Evolutionary conservation across 805 yeast species (phyloP), one percentile per base, ranked within the genome.

Genomic region (Ogataea henricii): DNA sequence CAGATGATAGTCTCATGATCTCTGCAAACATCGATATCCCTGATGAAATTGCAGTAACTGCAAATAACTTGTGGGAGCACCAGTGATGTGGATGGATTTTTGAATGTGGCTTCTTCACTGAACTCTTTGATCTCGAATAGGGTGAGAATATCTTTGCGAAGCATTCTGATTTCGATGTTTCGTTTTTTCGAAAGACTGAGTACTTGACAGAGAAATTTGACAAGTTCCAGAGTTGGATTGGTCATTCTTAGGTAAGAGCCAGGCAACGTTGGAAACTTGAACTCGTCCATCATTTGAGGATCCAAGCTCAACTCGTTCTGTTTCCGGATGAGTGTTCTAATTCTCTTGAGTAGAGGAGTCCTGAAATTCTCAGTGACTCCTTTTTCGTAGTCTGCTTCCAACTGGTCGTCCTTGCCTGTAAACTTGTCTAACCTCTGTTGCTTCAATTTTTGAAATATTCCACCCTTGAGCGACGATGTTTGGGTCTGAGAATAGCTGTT

Each of bases 121-220:
- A 94, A 94, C 62, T 94, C 99, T 50, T 85, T 82, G 33, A 91
- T 77, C 25, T 90, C 96, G 56, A 95, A 79, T 4, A 87, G 65
- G 2, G 77, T 74, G 30, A 94, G 72, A 51, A 95, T 68, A 46
- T 86, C 90, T 52, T 87, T 82, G 47, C 97, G 76, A 47, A 94
- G 65, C 51, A 84, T 66, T 53, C 96, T 73, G 22, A 82, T 87
- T 61, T 91, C 97, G 29, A 89, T 70, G 40, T 74, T 77, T 43
- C 91, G 70, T 40, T 78, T 77, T 38, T 73, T 70, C 0, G 90
- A 87, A 10, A 92, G 71, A 1, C 82, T 72, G 65, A 87, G 79
- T 1, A 90, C 82, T 4, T 89, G 89, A 58, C 87, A 77, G 20
- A 95, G 56, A 48, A 71, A 78, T 62, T 92, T 94, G 29, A 87